Conservation (phyloP, 2,329 filamentous ascomycete species). For the Coniochaeta ligniaria region DNA sequence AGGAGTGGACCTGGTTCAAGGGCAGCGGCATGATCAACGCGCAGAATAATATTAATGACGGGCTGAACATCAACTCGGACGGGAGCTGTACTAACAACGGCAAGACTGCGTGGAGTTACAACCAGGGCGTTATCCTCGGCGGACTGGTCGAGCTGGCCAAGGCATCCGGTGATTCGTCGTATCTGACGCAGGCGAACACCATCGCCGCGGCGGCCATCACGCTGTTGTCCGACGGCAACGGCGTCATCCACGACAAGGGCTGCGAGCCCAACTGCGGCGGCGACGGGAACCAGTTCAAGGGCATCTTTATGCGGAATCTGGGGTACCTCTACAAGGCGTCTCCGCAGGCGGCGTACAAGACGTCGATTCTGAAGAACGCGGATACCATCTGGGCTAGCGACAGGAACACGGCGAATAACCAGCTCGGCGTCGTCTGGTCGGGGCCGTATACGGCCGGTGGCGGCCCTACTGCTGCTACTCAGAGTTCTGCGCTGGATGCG, state of each 20-base stretch:
- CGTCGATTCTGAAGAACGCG: conserved; percentile 55
- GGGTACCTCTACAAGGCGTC: conserved; percentile 44
- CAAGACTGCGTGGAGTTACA: conserved; percentile 42
- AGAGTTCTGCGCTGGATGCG: conserved; percentile 59
- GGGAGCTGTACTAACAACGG: conserved; percentile 40
- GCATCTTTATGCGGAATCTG: conserved; percentile 60
- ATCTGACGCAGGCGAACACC: conserved; percentile 29
- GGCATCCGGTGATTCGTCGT: conserved; percentile 30
- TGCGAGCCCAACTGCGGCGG: conserved; percentile 45
- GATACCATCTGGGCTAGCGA: conserved; percentile 57
- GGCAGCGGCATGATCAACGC: conserved; percentile 41
- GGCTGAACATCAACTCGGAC: conserved; percentile 32
- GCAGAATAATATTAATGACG: conserved; percentile 44
- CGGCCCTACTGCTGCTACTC: conserved; percentile 46
- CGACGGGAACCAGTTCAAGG: conserved; percentile 61
- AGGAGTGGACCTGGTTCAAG: conserved; percentile 46
- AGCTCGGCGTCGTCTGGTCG: conserved; percentile 58
- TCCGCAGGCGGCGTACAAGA: conserved; percentile 39
- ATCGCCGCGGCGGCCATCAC: conserved; percentile 46
- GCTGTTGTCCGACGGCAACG: conserved; percentile 28
- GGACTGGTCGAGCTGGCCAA: conserved; percentile 42
- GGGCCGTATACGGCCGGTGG: conserved; percentile 41
- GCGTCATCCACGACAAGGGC: conserved; percentile 40
- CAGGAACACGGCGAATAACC: conserved; percentile 35
- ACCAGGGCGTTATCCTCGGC: conserved; percentile 48